Conservation (phyloP, 225 moss, liverwort and hornwort species). For the Takakia lepidozioides region DNA sequence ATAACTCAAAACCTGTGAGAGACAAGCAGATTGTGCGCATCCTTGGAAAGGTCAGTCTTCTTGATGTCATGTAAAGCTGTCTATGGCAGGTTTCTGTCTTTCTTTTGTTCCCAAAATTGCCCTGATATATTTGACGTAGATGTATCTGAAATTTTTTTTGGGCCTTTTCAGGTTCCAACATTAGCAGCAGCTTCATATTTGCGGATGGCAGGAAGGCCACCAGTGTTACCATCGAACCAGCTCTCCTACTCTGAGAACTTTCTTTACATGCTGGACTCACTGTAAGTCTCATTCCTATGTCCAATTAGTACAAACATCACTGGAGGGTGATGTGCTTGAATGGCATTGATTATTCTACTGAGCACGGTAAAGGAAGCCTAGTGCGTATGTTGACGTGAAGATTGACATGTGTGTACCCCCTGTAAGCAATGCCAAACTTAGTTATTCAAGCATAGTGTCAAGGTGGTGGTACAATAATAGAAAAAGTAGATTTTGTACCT, state of each 20-base stretch:
- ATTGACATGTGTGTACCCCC: too few relatives aligned
- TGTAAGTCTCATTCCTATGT: conserved; percentile 36
- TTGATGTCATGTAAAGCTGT: too few relatives aligned
- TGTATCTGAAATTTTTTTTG: neutral
- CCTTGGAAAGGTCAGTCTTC: conserved; percentile 68
- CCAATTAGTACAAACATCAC: too few relatives aligned
- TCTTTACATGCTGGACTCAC: conserved; percentile 91
- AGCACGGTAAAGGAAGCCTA: too few relatives aligned
- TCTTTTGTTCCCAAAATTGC: too few relatives aligned
- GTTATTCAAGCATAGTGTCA: too few relatives aligned
- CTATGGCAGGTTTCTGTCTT: neutral
- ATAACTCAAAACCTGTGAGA: conserved; percentile 65
- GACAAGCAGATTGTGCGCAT: conserved; percentile 94
- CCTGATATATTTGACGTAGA: neutral
- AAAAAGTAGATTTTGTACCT: too few relatives aligned
- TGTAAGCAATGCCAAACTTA: too few relatives aligned
- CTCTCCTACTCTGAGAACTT: conserved; percentile 95
- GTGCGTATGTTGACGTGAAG: too few relatives aligned
- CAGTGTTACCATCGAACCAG: conserved; percentile 64
- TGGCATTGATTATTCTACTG: too few relatives aligned
- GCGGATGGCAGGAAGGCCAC: conserved; percentile 90
- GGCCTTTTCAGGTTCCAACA: conserved; percentile 62
- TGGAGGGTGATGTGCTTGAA: neutral
- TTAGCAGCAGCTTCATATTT: conserved; percentile 84
- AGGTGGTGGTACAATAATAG: too few relatives aligned